phyloP scores from a whole-genome alignment of 805 yeast genomes.

The Hanseniaspora taiwanica region DNA sequence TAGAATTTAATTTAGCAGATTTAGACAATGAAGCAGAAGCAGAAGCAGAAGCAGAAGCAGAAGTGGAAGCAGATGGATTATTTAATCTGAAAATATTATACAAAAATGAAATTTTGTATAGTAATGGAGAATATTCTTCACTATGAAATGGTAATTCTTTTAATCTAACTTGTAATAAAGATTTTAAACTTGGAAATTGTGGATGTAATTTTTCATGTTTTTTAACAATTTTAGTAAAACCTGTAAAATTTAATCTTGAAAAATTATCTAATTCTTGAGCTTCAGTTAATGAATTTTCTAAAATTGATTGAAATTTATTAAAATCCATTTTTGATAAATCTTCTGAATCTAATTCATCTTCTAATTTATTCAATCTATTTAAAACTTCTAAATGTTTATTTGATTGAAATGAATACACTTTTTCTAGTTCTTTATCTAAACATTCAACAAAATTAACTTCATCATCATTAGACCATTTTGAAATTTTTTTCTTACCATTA shows the following conservation, averaged over 20 bases:
- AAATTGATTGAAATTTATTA: constrained; percentile 41
- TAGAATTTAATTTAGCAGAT: constrained; percentile 25
- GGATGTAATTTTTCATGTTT: constrained; percentile 90
- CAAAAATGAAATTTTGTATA: constrained; percentile 68
- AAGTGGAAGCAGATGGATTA: constrained; percentile 23
- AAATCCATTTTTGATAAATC: constrained; percentile 10
- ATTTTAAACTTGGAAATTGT: constrained; percentile 69
- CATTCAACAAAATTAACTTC: constrained; percentile 56
- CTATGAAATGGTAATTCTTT: constrained; percentile 82
- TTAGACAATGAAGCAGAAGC: constrained; percentile 25
- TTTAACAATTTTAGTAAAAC: constrained; percentile 86
- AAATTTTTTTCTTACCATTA: constrained; percentile 10
- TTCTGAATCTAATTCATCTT: constrained; percentile 38
- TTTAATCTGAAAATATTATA: constrained; percentile 72
- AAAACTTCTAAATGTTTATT: constrained; percentile 57
- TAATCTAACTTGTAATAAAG: constrained; percentile 76
- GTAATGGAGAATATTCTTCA: constrained; percentile 86
- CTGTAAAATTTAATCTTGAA: constrained; percentile 86
- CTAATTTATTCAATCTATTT: constrained; percentile 50
- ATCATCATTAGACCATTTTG: constrained; percentile 55
- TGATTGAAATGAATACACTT: constrained; percentile 61
- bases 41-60: constrained; percentile 11
- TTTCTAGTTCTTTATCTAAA: constrained; percentile 58
- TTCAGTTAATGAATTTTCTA: constrained; percentile 60
- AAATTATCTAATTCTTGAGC: constrained; percentile 85